Evolutionary conservation across 2,329 filamentous ascomycete genomes (phyloP).

Genomic region (Paracorniculantispora psalliotae): DNA sequence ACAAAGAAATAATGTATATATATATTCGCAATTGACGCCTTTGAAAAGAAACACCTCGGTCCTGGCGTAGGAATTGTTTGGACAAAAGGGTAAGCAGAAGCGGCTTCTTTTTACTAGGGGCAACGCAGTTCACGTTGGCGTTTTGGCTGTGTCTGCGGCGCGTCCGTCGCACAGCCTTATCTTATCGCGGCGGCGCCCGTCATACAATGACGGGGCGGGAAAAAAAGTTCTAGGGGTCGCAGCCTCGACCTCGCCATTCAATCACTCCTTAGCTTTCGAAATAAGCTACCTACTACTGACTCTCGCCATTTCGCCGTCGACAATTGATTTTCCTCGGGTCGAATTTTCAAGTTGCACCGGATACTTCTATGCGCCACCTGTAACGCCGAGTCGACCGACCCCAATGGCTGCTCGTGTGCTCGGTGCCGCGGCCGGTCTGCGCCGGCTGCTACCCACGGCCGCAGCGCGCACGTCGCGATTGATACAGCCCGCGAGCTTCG

Average conservation of each 20-base stretch:
- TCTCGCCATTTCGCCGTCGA: too few species aligned
- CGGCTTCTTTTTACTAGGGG: not conserved
- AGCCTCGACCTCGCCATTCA: not conserved
- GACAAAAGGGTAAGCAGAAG: not conserved
- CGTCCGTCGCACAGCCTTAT: conserved; percentile 11
- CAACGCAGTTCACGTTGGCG: not conserved
- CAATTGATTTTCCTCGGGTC: too few species aligned
- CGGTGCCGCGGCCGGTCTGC: conserved; percentile 1
- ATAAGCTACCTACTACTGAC: too few species aligned
- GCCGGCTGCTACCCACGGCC: not conserved
- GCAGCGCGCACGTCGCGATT: not conserved
- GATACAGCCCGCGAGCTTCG: not conserved
- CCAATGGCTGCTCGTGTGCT: conserved; percentile 9
- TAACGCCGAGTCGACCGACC: not conserved
- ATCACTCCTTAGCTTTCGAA: not conserved
- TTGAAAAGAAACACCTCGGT: not conserved
- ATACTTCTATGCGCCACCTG: not conserved
- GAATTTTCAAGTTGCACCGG: too few species aligned
- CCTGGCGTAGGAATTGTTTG: not conserved
- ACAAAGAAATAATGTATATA: not conserved
- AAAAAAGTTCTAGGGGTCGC: conserved; percentile 6
- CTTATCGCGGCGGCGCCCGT: conserved; percentile 1
- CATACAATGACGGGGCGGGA: not conserved
- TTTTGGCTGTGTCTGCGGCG: not conserved
- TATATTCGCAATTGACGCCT: not conserved